Base-by-base conservation (phyloP, 2,329 filamentous ascomycete genomes). In the Endoconidiophora polonica region DNA sequence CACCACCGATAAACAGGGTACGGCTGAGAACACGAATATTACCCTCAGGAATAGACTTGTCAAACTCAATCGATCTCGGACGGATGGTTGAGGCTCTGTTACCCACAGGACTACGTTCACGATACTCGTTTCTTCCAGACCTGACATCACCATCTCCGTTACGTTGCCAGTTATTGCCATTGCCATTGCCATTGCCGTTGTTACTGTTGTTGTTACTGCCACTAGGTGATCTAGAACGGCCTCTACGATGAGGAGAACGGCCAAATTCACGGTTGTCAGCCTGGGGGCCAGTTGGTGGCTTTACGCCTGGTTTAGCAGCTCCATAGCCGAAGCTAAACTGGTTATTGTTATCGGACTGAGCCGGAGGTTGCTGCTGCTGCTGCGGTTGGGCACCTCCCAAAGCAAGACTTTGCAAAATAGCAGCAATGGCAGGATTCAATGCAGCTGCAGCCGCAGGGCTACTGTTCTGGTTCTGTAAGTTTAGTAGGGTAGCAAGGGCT, bases 1-100 rank as follows among this genome's bases (percentile, higher is more conserved):
- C 91, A 61, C 91, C 91, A 56, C 91, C 91, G 59, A 98, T 88
- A 62, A 98, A 98, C 10, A 98, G 74, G 12, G 91, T 98, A 59
- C 91, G 80, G 65, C 90, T 96, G 53, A 93, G 71, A 24, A 98
- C 91, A 20, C 88, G 91, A 66, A 98, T 95, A 58, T 77, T 75
- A 54, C 84, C 83, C 54, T 75, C 70, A 2, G 83, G 81, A 54
- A 98, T 71, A 5, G 66, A 76, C 48, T 74, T 69, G 63, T 98
- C 91, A 65, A 77, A 83, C 45, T 88, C 82, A 53, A 95, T 71
- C 72, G 79, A 86, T 66, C 37, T 46, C 3, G 48, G 48, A 22
- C 52, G 37, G n/a, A 51, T 49, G 24, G 59, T 50, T 12, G 60
- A 56, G 23, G 62, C 61, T 40, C 62, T 57, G 40, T 62, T 62